These are phyloP conservation scores for Gossypium herbaceum DNA, from an alignment of 345 rosid genomes.

Conservation along the genomic window DNA sequence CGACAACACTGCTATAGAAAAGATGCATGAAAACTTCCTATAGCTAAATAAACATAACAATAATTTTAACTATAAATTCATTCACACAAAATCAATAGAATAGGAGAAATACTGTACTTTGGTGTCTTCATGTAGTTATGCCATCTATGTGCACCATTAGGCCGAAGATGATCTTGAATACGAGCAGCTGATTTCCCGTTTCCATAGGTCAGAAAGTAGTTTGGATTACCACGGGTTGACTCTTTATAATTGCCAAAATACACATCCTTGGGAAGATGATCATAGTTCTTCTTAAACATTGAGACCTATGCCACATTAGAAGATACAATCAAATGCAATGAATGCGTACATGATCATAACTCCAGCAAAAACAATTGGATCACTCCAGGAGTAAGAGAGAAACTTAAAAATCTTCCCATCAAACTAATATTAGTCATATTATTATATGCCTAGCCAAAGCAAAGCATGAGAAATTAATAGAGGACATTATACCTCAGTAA, in stretches of 20 bases:
- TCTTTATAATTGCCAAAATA: constrained; percentile 87
- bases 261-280: constrained; percentile 81
- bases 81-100: background rate
- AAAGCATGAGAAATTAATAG: constrained; percentile 1
- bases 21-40: background rate
- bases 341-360: background rate
- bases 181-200: constrained; percentile 98
- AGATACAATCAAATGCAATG: background rate
- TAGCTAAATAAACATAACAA: background rate
- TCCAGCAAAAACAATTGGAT: background rate
- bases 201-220: constrained; percentile 90
- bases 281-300: constrained; percentile 90
- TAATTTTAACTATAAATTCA: background rate
- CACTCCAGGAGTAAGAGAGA: background rate
- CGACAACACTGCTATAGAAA: background rate
- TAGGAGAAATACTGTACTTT: constrained; percentile 37
- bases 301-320: constrained; percentile 54
- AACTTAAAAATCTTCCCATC: constrained; percentile 12
- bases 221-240: constrained; percentile 86
- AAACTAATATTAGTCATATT: background rate
- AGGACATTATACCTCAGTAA: constrained; percentile 62
- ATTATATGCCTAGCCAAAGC: background rate
- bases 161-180: constrained; percentile 84
- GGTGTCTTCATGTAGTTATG: constrained; percentile 83
- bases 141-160: constrained; percentile 99